Percentiles rank a stretch among this genome's conserved stretches.
Conservation (phyloP, 2,329 filamentous ascomycete species). For the Pyrenochaeta sp. region DNA sequence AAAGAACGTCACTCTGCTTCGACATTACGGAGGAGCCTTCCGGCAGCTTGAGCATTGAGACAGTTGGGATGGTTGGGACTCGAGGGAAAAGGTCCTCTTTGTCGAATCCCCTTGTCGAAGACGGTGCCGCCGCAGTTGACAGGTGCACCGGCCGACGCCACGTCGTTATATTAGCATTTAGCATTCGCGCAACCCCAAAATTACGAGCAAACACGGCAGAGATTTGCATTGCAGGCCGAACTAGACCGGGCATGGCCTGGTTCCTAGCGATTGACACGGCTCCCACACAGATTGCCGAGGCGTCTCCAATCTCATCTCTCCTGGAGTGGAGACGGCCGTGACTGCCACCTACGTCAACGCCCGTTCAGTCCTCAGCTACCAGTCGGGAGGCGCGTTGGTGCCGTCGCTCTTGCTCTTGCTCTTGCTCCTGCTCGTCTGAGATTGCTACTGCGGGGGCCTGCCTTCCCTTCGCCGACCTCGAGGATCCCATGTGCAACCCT, state of each 20-base stretch:
- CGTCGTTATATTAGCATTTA: background rate
- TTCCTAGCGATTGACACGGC: conserved; percentile 27
- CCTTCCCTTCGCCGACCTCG: conserved; percentile 25
- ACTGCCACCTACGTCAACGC: background rate
- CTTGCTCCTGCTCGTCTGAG: conserved; percentile 1
- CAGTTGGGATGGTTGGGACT: background rate
- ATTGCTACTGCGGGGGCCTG: conserved; percentile 8
- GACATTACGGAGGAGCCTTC: conserved; percentile 5
- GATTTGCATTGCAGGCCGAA: background rate
- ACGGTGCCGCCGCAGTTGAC: conserved; percentile 6
- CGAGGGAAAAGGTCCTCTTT: background rate
- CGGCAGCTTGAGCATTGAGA: conserved; percentile 7
- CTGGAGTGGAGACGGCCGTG: background rate
- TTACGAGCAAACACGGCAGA: conserved; percentile 1
- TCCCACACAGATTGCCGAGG: conserved; percentile 33
- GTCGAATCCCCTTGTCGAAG: conserved; percentile 18
- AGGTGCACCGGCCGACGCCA: conserved; percentile 9
- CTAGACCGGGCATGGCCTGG: conserved; percentile 16
- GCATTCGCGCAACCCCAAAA: background rate
- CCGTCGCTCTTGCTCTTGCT: too few species aligned
- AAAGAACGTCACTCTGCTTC: conserved; percentile 31
- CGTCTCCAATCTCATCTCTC: conserved; percentile 6
- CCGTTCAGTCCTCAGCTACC: too few species aligned
- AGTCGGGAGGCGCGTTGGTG: too few species aligned
- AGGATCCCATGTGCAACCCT: conserved; percentile 29